Conservation (phyloP, 345 rosid genomes). For the Luvunga scandens region DNA sequence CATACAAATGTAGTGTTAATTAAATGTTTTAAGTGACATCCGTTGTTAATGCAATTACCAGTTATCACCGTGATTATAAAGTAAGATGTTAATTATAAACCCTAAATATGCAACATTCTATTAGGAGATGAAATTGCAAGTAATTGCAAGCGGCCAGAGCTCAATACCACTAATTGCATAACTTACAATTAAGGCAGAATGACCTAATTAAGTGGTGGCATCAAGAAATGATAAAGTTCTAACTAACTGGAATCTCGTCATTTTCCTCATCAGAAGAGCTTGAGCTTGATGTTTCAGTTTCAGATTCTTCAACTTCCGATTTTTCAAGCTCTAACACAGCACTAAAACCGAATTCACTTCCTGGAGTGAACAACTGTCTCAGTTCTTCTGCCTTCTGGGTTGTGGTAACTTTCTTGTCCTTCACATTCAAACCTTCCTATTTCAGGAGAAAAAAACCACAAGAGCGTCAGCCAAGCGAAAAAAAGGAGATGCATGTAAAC, state of each 20-base stretch:
- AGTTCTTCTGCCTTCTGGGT: conserved; percentile 51
- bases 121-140: neutral
- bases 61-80: too few species aligned
- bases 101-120: too few species aligned
- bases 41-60: too few species aligned
- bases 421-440: conserved; percentile 51
- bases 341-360: conserved; percentile 52
- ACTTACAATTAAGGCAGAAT: neutral
- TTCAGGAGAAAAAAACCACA: neutral
- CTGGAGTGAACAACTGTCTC: conserved; percentile 45
- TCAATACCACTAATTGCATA: neutral
- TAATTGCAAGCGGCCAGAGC: neutral
- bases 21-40: too few species aligned
- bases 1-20: too few species aligned
- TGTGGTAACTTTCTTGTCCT: conserved; percentile 56
- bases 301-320: conserved; percentile 10
- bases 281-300: conserved; percentile 18
- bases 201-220: too few species aligned
- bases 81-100: too few species aligned
- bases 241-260: neutral
- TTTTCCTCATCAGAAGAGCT: neutral
- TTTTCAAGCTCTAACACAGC: conserved; percentile 48
- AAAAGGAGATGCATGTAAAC: neutral
- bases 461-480: neutral
- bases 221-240: neutral